Percentiles rank a stretch among this genome's conserved stretches.
These are phyloP conservation scores for Coemansia sp. DNA, from an alignment of 192 early-diverging fungal genomes.

Conservation along the genomic window DNA sequence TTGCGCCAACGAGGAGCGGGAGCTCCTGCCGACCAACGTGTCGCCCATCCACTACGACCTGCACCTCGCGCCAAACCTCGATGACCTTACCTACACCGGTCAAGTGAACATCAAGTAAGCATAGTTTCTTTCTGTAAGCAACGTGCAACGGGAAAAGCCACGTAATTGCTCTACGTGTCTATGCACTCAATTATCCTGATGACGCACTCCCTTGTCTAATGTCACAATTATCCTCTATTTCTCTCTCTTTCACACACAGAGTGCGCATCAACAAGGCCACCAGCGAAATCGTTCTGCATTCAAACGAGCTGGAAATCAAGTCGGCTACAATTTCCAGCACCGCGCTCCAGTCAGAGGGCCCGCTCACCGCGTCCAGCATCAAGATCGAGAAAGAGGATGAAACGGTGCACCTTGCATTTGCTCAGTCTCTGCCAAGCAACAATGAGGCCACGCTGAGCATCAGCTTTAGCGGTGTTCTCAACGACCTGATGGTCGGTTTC, in stretches of 20 bases:
- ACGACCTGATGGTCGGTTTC: constrained; percentile 93
- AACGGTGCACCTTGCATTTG: constrained; percentile 61
- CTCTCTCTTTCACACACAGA: no score
- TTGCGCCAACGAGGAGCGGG: constrained; percentile 54
- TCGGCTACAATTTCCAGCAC: constrained; percentile 49
- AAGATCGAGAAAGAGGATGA: constrained; percentile 34
- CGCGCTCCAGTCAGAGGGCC: constrained; percentile 38
- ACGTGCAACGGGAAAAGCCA: background rate
- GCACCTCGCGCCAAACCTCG: constrained; percentile 75
- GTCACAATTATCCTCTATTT: constrained; percentile 1
- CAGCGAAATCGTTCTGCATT: constrained; percentile 65
- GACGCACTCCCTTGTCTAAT: background rate
- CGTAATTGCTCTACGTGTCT: background rate
- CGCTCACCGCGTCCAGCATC: constrained; percentile 27
- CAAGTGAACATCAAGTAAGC: constrained; percentile 66
- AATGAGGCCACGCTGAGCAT: constrained; percentile 59
- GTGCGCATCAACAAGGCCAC: constrained; percentile 65
- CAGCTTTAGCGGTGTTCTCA: constrained; percentile 65
- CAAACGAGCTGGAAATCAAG: constrained; percentile 65
- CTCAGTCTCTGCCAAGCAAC: constrained; percentile 55
- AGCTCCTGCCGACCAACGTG: constrained; percentile 85
- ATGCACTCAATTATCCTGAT: background rate
- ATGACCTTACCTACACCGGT: constrained; percentile 78
- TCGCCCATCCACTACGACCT: constrained; percentile 83
- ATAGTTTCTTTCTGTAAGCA: background rate